Evolutionary conservation across 169 alveolate species (phyloP).

Genomic region (Ichthyophthirius multifiliis): DNA sequence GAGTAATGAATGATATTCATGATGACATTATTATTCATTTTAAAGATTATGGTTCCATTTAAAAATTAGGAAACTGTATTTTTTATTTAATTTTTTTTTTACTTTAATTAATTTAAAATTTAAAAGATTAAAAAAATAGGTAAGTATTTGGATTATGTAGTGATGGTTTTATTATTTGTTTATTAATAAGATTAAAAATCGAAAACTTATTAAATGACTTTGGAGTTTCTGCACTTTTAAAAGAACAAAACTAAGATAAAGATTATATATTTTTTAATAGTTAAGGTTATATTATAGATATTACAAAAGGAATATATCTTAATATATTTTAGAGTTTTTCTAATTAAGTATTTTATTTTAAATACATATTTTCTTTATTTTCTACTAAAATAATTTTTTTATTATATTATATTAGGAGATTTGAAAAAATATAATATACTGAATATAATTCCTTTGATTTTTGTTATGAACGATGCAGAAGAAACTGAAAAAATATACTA

Average conservation of each 20-base stretch:
- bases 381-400: neutral
- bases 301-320: neutral
- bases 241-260: neutral
- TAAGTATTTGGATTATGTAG: neutral
- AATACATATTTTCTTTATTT: too few species aligned
- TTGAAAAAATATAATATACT: neutral
- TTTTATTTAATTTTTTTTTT: neutral
- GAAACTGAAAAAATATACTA: neutral
- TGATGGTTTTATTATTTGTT: neutral
- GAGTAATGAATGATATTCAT: neutral
- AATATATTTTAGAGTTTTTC: neutral
- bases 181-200: neutral
- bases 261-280: neutral
- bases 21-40: neutral
- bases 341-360: neutral
- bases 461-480: neutral
- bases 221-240: neutral
- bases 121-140: neutral
- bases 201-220: neutral
- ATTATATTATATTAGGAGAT: neutral
- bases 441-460: neutral
- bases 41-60: neutral
- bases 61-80: neutral
- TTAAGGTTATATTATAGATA: neutral
- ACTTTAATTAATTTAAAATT: neutral